A percentile compares a stretch with the other conserved stretches of the same genome.
phyloP scores from a whole-genome alignment of 345 rosid species.

The Zanthoxylum bungeanum region DNA sequence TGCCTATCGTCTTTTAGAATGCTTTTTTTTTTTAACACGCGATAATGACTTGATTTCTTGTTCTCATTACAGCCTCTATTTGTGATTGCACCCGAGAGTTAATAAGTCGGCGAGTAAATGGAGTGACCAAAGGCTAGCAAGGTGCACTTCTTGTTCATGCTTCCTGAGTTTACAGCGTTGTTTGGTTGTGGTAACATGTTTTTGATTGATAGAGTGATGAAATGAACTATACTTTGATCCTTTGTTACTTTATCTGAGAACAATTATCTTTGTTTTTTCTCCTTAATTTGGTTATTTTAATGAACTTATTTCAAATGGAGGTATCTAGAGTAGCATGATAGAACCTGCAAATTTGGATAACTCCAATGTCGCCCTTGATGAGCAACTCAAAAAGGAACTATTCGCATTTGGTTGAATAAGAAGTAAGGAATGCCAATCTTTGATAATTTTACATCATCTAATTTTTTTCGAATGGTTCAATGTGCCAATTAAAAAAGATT shows the following conservation, averaged over 20 bases:
- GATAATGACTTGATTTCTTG: slow-evolving; percentile 1
- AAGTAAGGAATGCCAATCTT: no score
- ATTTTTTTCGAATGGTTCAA: no score
- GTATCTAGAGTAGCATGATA: not conserved
- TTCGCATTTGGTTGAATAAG: no score
- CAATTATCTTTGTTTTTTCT: not conserved
- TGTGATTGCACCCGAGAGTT: slow-evolving; percentile 62
- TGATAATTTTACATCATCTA: no score
- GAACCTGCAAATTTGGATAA: no score
- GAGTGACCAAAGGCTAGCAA: slow-evolving; percentile 2
- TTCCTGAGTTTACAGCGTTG: slow-evolving; percentile 31
- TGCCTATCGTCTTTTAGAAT: no score
- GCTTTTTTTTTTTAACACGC: no score
- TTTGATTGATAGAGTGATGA: slow-evolving; percentile 18
- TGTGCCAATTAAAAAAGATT: no score
- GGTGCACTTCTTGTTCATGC: slow-evolving; percentile 19
- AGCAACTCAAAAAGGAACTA: no score
- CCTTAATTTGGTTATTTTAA: not conserved
- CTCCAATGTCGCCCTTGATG: no score
- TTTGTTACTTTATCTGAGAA: not conserved
- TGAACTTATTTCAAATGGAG: not conserved
- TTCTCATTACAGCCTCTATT: slow-evolving; percentile 60
- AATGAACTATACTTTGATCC: not conserved
- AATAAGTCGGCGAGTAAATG: not conserved
- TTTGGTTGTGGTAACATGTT: slow-evolving; percentile 14